Evolutionary conservation across 2,329 filamentous ascomycete genomes (phyloP).

Genomic region (Nemania sp.): DNA sequence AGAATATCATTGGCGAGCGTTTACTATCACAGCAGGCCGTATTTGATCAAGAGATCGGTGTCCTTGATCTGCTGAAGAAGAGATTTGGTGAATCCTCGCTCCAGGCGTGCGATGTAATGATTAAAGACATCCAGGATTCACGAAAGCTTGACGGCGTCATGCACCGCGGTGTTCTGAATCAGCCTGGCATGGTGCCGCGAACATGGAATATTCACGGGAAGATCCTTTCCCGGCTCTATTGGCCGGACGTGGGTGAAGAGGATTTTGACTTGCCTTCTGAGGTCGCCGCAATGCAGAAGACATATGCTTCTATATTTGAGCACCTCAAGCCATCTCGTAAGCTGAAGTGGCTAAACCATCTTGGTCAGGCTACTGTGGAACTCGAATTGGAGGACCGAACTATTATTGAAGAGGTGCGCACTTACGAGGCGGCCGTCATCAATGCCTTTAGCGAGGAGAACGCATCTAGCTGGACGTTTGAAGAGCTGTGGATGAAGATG

Average conservation of each 20-base stretch:
- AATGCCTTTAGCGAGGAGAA: slow-evolving; percentile 66
- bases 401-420: slow-evolving; percentile 72
- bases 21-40: slow-evolving; percentile 68
- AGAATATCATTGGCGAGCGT: slow-evolving; percentile 84
- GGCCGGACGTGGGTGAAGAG: slow-evolving; percentile 79
- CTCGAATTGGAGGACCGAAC: slow-evolving; percentile 82
- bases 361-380: slow-evolving; percentile 80
- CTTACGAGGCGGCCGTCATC: slow-evolving; percentile 87
- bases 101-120: slow-evolving; percentile 96
- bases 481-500: slow-evolving; percentile 58
- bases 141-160: slow-evolving; percentile 72
- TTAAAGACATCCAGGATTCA: slow-evolving; percentile 89
- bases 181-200: slow-evolving; percentile 33
- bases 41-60: slow-evolving; percentile 79
- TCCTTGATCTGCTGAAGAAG: slow-evolving; percentile 84
- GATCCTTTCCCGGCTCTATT: slow-evolving; percentile 90
- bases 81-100: slow-evolving; percentile 84
- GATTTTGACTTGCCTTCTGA: slow-evolving; percentile 66
- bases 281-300: slow-evolving; percentile 64
- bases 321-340: slow-evolving; percentile 81
- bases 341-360: slow-evolving; percentile 82
- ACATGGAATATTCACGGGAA: slow-evolving; percentile 69
- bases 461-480: slow-evolving; percentile 51
- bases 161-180: slow-evolving; percentile 48
- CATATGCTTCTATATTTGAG: slow-evolving; percentile 78